Percentiles rank a stretch among this genome's conserved stretches.
These are phyloP conservation scores for Phanerochaete sordida DNA, from an alignment of 768 basidiomycete genomes.

Conservation along the genomic window DNA sequence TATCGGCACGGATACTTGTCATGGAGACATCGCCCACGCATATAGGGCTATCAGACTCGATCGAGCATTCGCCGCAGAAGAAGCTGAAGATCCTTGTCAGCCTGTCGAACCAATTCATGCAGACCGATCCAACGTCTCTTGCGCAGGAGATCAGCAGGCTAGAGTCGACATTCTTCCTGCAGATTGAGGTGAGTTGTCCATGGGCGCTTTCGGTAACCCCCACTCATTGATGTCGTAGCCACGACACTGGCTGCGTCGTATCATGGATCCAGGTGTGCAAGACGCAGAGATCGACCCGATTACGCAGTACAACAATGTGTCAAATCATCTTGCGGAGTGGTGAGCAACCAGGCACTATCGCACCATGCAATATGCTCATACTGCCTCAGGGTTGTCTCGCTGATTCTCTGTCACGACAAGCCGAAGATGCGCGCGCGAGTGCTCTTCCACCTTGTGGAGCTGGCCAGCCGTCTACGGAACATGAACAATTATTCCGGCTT, in stretches of 20 bases:
- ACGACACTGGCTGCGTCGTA: slow-evolving; percentile 83
- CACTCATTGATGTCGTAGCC: slow-evolving; percentile 45
- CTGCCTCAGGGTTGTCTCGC: slow-evolving; percentile 72
- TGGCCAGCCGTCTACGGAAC: slow-evolving; percentile 75
- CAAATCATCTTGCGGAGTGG: slow-evolving; percentile 86
- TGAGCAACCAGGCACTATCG: slow-evolving; percentile 29
- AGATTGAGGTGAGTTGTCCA: slow-evolving; percentile 60
- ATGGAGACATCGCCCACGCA: slow-evolving; percentile 18
- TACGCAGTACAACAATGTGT: slow-evolving; percentile 65
- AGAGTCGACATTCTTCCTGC: slow-evolving; percentile 64
- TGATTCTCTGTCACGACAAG: slow-evolving; percentile 87
- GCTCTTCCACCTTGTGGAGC: slow-evolving; percentile 85
- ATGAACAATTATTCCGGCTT: slow-evolving; percentile 92
- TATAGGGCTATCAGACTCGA: slow-evolving; percentile 19
- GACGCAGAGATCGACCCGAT: slow-evolving; percentile 66
- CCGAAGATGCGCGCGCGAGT: slow-evolving; percentile 70
- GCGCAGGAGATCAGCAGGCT: slow-evolving; percentile 85
- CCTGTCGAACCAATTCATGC: slow-evolving; percentile 54
- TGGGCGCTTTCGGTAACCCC: slow-evolving; percentile 5
- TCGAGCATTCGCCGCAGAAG: slow-evolving; percentile 48
- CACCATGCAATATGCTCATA: neutral
- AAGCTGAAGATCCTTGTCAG: slow-evolving; percentile 61
- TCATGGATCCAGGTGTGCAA: slow-evolving; percentile 65
- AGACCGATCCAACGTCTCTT: slow-evolving; percentile 59
- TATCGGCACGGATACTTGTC: slow-evolving; percentile 43